A percentile compares a stretch with the other conserved stretches of the same genome.
Evolutionary conservation across 495 filamentous ascomycete genomes (phyloP).

Genomic region (Tetracladium marchalianum): DNA sequence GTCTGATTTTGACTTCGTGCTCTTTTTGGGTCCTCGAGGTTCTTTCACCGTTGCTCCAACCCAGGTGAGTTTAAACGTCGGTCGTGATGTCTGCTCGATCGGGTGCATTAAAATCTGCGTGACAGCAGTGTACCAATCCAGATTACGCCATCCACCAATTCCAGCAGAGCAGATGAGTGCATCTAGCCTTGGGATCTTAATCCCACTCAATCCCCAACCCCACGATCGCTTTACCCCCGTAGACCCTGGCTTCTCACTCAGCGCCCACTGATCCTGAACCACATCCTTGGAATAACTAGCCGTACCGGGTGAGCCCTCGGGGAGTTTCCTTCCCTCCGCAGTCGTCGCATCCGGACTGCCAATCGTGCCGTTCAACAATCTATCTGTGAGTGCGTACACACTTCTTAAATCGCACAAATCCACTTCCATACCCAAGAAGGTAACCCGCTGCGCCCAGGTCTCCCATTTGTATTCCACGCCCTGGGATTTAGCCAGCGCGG

Average conservation of each 20-base stretch:
- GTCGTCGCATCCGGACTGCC: conserved; percentile 35
- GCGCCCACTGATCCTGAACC: conserved; percentile 14
- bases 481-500: conserved; percentile 25
- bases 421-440: conserved; percentile 44
- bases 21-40: conserved; percentile 17
- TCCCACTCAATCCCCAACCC: conserved; percentile 21
- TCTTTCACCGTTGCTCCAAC: conserved; percentile 40
- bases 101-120: conserved; percentile 55
- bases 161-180: conserved; percentile 80
- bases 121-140: conserved; percentile 58
- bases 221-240: conserved; percentile 12
- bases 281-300: conserved; percentile 12
- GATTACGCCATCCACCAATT: conserved; percentile 72
- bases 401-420: conserved; percentile 44
- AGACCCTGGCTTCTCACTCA: conserved; percentile 16
- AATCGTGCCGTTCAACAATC: conserved; percentile 33
- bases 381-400: conserved; percentile 34
- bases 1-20: conserved; percentile 5
- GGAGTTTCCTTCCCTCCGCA: conserved; percentile 24
- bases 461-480: conserved; percentile 34
- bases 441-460: conserved; percentile 35
- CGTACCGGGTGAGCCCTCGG: conserved; percentile 25
- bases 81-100: conserved; percentile 63
- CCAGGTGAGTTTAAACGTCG: conserved; percentile 57
- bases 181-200: conserved; percentile 62